Evolutionary conservation across 352 stramenopile genomes (phyloP).

Genomic region (Globisporangium echinulatum): DNA sequence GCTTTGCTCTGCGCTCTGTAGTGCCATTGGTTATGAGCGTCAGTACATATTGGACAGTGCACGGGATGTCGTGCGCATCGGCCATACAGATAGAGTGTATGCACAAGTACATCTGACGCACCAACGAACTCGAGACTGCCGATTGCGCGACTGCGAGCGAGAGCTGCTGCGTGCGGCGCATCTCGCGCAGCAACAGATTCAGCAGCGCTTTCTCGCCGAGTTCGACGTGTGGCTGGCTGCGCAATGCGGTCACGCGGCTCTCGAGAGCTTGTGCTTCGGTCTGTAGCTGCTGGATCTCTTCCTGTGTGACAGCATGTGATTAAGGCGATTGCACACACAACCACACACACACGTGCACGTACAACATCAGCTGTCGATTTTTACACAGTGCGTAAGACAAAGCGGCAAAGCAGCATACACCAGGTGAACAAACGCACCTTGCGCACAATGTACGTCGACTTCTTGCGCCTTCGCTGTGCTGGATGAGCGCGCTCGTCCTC

Average conservation of each 20-base stretch:
- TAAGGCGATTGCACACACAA: too few relatives aligned
- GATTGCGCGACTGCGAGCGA: conserved; percentile 27
- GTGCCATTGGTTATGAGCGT: background rate
- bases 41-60: background rate
- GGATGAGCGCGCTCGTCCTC: too few relatives aligned
- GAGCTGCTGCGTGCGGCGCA: conserved; percentile 23
- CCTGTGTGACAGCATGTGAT: conserved; percentile 10
- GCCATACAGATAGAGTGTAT: background rate
- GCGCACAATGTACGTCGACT: too few relatives aligned
- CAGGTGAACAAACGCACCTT: too few relatives aligned
- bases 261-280: conserved; percentile 25
- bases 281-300: conserved; percentile 29
- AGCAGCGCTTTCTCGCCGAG: conserved; percentile 9
- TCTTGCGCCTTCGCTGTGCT: too few relatives aligned
- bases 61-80: too few relatives aligned
- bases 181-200: conserved; percentile 16
- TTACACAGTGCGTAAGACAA: too few relatives aligned
- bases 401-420: too few relatives aligned
- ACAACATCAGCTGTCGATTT: background rate
- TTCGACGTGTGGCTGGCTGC: conserved; percentile 13
- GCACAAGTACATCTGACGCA: background rate
- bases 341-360: background rate
- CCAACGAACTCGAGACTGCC: conserved; percentile 21
- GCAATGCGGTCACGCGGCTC: conserved; percentile 22
- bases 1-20: background rate